A percentile compares a stretch with the other conserved stretches of the same genome.
Conservation (phyloP, 2,329 filamentous ascomycete genomes). For the Tympanopsis confertula region DNA sequence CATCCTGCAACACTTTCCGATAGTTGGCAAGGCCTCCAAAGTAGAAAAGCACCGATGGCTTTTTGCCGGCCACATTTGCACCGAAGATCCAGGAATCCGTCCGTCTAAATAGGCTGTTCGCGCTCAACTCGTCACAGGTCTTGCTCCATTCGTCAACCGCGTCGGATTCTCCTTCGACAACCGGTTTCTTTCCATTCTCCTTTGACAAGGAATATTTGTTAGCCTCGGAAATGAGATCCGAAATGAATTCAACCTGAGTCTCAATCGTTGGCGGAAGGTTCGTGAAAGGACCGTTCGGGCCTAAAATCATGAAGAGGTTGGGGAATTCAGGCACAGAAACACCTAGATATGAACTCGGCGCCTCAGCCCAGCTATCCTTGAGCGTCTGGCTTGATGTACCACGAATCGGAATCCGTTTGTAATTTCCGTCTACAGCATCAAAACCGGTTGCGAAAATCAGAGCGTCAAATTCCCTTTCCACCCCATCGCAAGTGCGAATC, state of each 20-base stretch:
- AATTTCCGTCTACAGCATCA: slow-evolving; percentile 21
- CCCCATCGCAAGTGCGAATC: slow-evolving; percentile 11
- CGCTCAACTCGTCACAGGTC: slow-evolving; percentile 11
- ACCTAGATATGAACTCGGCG: slow-evolving; percentile 23
- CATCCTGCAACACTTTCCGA: not conserved
- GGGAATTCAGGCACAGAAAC: slow-evolving; percentile 23
- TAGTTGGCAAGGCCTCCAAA: slow-evolving; percentile 6
- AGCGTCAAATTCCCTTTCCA: slow-evolving; percentile 13
- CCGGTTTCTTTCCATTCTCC: slow-evolving; percentile 1
- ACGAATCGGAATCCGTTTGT: slow-evolving; percentile 14
- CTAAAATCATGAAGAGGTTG: slow-evolving; percentile 28
- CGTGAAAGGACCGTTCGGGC: slow-evolving; percentile 23
- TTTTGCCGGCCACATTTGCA: slow-evolving; percentile 7
- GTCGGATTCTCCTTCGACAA: slow-evolving; percentile 13
- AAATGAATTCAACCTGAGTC: slow-evolving; percentile 18
- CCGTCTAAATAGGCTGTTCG: slow-evolving; percentile 12
- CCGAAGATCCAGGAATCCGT: slow-evolving; percentile 16
- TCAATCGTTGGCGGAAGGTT: slow-evolving; percentile 23
- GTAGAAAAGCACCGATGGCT: slow-evolving; percentile 4
- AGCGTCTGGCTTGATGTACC: slow-evolving; percentile 14
- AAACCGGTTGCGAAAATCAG: slow-evolving; percentile 23
- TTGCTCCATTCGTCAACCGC: slow-evolving; percentile 13
- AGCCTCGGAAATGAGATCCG: slow-evolving; percentile 7
- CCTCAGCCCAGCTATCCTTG: slow-evolving; percentile 17
- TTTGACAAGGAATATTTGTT: slow-evolving; percentile 4